Evolutionary conservation across 2,329 filamentous ascomycete species (phyloP), one percentile per base, ranked within the genome.

Genomic region (Macrophomina tecta): DNA sequence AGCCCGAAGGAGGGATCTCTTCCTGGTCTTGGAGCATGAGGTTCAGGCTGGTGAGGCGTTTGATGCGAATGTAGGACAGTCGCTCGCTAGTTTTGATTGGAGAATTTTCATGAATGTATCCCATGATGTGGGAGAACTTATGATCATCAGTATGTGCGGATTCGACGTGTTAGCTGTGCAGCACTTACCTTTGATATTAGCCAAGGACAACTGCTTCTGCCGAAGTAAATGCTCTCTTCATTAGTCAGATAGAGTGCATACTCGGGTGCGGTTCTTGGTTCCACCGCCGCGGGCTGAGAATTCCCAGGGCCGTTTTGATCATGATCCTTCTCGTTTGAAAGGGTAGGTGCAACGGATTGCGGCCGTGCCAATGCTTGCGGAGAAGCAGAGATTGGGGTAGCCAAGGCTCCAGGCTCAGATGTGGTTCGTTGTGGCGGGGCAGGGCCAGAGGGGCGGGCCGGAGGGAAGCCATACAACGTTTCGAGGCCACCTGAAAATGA

Each of bases 211-310:
- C 52, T 65, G 49, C 62, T 62, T 48, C 58, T 18, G 9, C 58
- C 58, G 32, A 62, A 62, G 30, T 62, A 62, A n/a, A 62, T 28
- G 30, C 51, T 65, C 34, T 65, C 49, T 36, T 51, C 62, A 11
- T 65, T 45, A 3, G 18, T 11, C 51, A 65, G 16, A 51, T 46
- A 55, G 4, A 65, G 32, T 2, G 51, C 49, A 16, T 55, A 46
- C 16, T 55, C 49, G 2, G 40, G 18, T 16, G 28, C 38, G 8
- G 18, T 2, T 12, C n/a, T 38, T n/a, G 36, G 46, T 9, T 55
- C 11, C 3, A 5, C 28, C 7, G 28, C 28, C 12, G 1, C 1
- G 12, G 23, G 4, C 3, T 16, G 23, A 52, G 28, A 2, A 7
- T 5, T 2, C 14, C 34, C 14, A 4, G 49, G 7, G 12, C 28